Evolutionary conservation across 495 filamentous ascomycete species (phyloP).

Genomic region (Tricharina praecox): DNA sequence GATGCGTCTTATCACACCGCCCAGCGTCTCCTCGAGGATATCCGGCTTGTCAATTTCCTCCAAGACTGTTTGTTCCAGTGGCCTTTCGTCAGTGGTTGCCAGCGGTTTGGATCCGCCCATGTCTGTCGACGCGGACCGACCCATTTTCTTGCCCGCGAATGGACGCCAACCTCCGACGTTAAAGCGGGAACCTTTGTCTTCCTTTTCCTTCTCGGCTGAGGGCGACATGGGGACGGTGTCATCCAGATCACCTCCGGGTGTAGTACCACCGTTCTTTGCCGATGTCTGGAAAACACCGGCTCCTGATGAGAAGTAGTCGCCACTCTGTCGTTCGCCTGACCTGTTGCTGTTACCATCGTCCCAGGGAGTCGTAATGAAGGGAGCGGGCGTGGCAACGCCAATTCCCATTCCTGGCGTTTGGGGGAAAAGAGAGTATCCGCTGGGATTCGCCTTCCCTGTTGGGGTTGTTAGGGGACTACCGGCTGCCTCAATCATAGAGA

Average conservation of each 20-base stretch:
- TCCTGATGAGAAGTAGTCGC: constrained; percentile 49
- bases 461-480: constrained; percentile 36
- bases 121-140: constrained; percentile 53
- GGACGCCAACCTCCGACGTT: constrained; percentile 32
- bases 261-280: constrained; percentile 20
- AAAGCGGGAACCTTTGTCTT: constrained; percentile 42
- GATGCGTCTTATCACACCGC: constrained; percentile 62
- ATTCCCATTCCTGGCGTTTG: constrained; percentile 63
- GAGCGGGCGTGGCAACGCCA: constrained; percentile 54
- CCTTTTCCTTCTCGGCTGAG: constrained; percentile 47
- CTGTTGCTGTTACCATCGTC: constrained; percentile 5
- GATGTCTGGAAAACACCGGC: constrained; percentile 21
- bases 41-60: constrained; percentile 51
- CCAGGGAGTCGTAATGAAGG: not conserved
- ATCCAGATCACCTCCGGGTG: constrained; percentile 36
- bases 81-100: constrained; percentile 50
- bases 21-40: constrained; percentile 62
- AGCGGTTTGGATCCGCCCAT: constrained; percentile 28
- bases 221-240: constrained; percentile 43
- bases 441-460: constrained; percentile 50
- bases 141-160: constrained; percentile 63
- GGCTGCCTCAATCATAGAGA: constrained; percentile 34
- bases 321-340: constrained; percentile 20
- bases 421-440: constrained; percentile 38
- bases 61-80: constrained; percentile 32